Evolutionary conservation across 495 filamentous ascomycete species (phyloP).

Genomic region (Symbiotaphrina buchneri): DNA sequence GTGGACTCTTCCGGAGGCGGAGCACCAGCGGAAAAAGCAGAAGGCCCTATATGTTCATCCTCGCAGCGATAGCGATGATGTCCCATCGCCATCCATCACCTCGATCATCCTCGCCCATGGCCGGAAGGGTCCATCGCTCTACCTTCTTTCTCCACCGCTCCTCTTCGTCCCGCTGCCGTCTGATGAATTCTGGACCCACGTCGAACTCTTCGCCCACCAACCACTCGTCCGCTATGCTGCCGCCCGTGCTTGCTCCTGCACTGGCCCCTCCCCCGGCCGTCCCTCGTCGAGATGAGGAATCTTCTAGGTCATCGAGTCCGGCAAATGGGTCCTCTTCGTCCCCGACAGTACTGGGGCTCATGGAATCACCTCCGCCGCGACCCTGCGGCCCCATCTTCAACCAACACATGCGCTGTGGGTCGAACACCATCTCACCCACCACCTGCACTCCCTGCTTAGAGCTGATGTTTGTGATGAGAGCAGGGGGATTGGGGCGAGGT

Average conservation of each 20-base stretch:
- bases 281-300: constrained; percentile 30
- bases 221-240: constrained; percentile 33
- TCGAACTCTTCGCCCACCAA: constrained; percentile 92
- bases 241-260: constrained; percentile 15
- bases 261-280: constrained; percentile 6
- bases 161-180: constrained; percentile 75
- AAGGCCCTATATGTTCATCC: too few relatives aligned
- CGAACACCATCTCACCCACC: constrained; percentile 90
- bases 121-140: constrained; percentile 42
- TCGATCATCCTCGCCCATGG: constrained; percentile 17
- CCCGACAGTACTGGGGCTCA: constrained; percentile 5
- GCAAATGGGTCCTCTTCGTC: constrained; percentile 49
- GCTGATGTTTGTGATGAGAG: constrained; percentile 80
- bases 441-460: constrained; percentile 58
- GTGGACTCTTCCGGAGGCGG: too few relatives aligned
- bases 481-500: constrained; percentile 43
- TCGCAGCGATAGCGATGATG: constrained; percentile 19
- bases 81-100: constrained; percentile 30
- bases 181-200: constrained; percentile 83
- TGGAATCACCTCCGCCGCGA: too few relatives aligned
- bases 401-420: constrained; percentile 92
- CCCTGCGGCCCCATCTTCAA: constrained; percentile 32
- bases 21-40: too few relatives aligned
- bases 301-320: constrained; percentile 43
- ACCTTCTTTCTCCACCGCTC: constrained; percentile 72